Conservation (phyloP, 192 early-diverging fungal species). For the Coemansia erecta region DNA sequence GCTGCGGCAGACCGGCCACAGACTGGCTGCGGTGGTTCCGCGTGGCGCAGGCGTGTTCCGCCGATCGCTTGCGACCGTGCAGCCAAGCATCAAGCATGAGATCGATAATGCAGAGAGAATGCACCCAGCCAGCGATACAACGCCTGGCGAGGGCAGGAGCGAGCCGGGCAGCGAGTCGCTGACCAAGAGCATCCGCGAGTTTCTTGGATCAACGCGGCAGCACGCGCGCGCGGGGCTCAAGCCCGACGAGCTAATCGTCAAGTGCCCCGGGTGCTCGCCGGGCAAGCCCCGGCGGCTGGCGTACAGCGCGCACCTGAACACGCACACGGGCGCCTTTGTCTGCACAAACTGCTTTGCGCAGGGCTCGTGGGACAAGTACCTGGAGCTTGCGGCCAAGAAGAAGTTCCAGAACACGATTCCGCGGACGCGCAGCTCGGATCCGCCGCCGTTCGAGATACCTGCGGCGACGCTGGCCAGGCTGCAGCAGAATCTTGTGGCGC, state of each 20-base stretch:
- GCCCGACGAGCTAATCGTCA: constrained; percentile 50
- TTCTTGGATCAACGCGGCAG: constrained; percentile 44
- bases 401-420: constrained; percentile 47
- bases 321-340: constrained; percentile 55
- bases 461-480: constrained; percentile 19
- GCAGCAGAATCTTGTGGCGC: constrained; percentile 34
- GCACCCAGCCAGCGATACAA: neutral
- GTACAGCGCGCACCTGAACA: constrained; percentile 57
- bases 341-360: constrained; percentile 59
- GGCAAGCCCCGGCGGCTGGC: constrained; percentile 52
- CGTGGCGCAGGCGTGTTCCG: neutral
- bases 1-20: too few relatives aligned
- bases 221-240: constrained; percentile 50
- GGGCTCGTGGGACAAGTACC: constrained; percentile 61
- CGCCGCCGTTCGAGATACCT: constrained; percentile 41
- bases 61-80: constrained; percentile 16
- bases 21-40: neutral
- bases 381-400: constrained; percentile 39
- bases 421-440: constrained; percentile 10
- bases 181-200: constrained; percentile 40
- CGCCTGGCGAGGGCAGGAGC: neutral
- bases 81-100: constrained; percentile 5
- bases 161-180: constrained; percentile 4
- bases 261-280: constrained; percentile 52
- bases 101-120: neutral